Percentiles rank a stretch among this genome's conserved stretches.
Conservation (phyloP, 129 eudicot genomes). For the Arctium minus region DNA sequence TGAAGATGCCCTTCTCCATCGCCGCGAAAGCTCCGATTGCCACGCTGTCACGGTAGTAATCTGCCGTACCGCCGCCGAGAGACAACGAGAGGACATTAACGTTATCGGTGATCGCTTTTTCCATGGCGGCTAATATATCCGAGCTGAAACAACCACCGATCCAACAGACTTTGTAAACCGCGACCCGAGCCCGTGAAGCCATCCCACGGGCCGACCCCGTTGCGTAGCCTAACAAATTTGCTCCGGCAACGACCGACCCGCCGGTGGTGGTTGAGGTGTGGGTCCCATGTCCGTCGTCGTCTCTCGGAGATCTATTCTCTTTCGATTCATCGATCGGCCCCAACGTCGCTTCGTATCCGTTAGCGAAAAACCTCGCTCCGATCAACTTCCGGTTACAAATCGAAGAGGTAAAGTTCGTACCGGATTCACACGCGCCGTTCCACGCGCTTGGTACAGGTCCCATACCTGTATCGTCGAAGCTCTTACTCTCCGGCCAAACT, state of each 20-base stretch:
- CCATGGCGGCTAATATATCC: conserved; percentile 82
- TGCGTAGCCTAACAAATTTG: conserved; percentile 77
- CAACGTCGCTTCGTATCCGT: conserved; percentile 65
- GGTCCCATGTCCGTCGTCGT: conserved; percentile 98
- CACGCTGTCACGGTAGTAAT: conserved; percentile 80
- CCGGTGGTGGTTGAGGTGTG: conserved; percentile 93
- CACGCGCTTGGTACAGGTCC: conserved; percentile 76
- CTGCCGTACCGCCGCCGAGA: conserved; percentile 87
- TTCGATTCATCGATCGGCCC: conserved; percentile 72
- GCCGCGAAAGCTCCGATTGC: conserved; percentile 93
- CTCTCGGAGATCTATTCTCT: conserved; percentile 84
- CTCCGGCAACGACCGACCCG: conserved; percentile 67
- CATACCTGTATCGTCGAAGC: conserved; percentile 74
- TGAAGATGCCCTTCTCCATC: conserved; percentile 80
- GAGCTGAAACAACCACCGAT: conserved; percentile 91
- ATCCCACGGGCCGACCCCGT: conserved; percentile 89
- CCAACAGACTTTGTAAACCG: conserved; percentile 93
- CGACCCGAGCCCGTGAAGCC: conserved; percentile 77
- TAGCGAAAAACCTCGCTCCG: conserved; percentile 76
- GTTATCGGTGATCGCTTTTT: conserved; percentile 65
- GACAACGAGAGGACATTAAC: conserved; percentile 78
- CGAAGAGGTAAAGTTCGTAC: conserved; percentile 53
- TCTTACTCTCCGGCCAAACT: conserved; percentile 93
- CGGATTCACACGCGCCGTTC: conserved; percentile 75
- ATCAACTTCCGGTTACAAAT: conserved; percentile 71